Conservation (phyloP, 768 basidiomycete genomes). For the Hortiboletus campestris region DNA sequence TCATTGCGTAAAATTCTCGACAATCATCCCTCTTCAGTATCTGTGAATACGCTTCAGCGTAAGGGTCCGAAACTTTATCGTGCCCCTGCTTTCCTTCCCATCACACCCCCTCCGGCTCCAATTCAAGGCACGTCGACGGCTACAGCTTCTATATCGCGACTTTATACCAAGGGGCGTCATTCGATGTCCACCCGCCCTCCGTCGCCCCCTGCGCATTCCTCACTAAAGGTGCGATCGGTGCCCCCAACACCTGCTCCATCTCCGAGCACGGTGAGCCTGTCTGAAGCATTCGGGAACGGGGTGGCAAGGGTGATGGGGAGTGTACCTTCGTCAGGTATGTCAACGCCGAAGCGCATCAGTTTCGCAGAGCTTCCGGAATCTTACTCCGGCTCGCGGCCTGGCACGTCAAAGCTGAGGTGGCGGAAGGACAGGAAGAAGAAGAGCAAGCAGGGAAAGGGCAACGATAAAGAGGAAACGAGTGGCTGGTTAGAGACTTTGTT, state of each 20-base stretch:
- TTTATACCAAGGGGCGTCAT: constrained; percentile 62
- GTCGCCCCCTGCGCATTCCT: constrained; percentile 56
- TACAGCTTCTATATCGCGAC: constrained; percentile 75
- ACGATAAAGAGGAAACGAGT: constrained; percentile 23
- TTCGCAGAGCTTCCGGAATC: constrained; percentile 75
- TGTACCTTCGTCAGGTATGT: constrained; percentile 48
- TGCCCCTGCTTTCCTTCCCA: constrained; percentile 33
- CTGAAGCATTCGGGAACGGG: constrained; percentile 29
- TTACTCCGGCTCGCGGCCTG: constrained; percentile 42
- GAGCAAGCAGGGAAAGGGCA: constrained; percentile 35
- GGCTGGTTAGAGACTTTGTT: constrained; percentile 27
- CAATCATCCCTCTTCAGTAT: constrained; percentile 39
- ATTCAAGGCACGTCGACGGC: constrained; percentile 65
- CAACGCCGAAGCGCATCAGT: constrained; percentile 73
- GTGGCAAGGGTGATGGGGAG: constrained; percentile 35
- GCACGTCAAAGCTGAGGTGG: constrained; percentile 35
- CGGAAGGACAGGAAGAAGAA: constrained; percentile 32
- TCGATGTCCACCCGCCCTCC: constrained; percentile 63
- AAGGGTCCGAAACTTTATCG: constrained; percentile 15
- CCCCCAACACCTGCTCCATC: constrained; percentile 38
- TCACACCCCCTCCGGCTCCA: constrained; percentile 49
- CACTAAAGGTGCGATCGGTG: constrained; percentile 40
- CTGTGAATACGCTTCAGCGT: constrained; percentile 16
- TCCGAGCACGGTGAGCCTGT: constrained; percentile 26
- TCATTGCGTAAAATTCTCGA: constrained; percentile 71